Conservation (phyloP, 2,329 filamentous ascomycete species). For the Hymenoscyphus repandus region DNA sequence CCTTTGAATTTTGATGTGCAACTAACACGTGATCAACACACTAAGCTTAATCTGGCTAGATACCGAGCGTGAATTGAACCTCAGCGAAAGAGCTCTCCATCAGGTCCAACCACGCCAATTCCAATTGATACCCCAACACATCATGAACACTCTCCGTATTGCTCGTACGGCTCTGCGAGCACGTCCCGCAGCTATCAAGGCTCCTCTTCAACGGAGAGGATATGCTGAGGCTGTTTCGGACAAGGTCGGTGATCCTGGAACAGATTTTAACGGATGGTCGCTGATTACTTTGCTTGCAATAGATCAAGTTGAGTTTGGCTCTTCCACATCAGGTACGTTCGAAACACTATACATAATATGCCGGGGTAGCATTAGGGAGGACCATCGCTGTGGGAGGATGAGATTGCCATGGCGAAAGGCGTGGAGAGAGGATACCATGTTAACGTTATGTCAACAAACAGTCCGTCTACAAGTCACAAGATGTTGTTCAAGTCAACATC, state of each 20-base stretch:
- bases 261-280: constrained; percentile 19
- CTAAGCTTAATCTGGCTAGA: neutral
- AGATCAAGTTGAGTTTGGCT: constrained; percentile 96
- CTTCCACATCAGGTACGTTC: constrained; percentile 93
- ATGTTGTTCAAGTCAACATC: constrained; percentile 94
- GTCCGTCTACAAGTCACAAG: constrained; percentile 65
- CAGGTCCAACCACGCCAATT: constrained; percentile 32
- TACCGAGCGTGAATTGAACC: neutral
- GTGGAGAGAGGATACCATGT: constrained; percentile 22
- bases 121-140: constrained; percentile 40
- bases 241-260: constrained; percentile 52
- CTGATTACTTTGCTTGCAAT: constrained; percentile 25
- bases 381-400: neutral
- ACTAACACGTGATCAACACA: neutral
- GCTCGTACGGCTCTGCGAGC: constrained; percentile 84
- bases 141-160: constrained; percentile 93
- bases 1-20: neutral
- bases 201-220: constrained; percentile 75
- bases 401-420: neutral
- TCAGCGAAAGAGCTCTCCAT: constrained; percentile 15
- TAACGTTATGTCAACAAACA: constrained; percentile 45
- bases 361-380: neutral
- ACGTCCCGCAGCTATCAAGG: constrained; percentile 70
- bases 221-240: constrained; percentile 86
- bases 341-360: constrained; percentile 6